Conservation (phyloP, 352 stramenopile species). For the Globisporangium radiosum region DNA sequence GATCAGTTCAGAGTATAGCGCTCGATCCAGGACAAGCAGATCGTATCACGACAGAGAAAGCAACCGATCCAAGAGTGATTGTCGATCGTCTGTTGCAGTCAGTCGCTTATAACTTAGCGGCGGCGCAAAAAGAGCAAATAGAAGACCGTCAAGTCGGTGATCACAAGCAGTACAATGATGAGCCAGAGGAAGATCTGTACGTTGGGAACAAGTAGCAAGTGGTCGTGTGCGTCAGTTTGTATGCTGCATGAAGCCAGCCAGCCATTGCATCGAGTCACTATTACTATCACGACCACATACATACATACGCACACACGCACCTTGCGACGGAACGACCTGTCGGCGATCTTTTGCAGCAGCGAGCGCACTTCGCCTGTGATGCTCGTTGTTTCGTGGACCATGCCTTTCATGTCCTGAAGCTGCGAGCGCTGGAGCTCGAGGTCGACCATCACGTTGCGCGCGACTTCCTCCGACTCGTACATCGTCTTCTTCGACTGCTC, state of each 20-base stretch:
- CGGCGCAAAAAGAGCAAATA: slow-evolving; percentile 79
- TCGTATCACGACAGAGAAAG: background rate
- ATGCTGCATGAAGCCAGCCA: too few relatives aligned
- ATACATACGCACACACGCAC: slow-evolving; percentile 5
- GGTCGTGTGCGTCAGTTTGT: background rate
- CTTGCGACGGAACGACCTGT: slow-evolving; percentile 66
- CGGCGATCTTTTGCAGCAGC: slow-evolving; percentile 66
- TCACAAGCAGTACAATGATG: slow-evolving; percentile 55
- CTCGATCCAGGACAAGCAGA: too few relatives aligned
- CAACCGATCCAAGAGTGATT: background rate
- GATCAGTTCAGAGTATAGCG: too few relatives aligned
- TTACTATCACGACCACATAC: background rate
- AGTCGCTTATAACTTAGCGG: slow-evolving; percentile 4
- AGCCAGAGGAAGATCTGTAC: slow-evolving; percentile 44
- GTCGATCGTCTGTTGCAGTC: background rate
- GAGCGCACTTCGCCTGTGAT: slow-evolving; percentile 60
- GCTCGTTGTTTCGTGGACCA: slow-evolving; percentile 63
- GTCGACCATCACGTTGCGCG: slow-evolving; percentile 70
- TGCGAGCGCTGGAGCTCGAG: slow-evolving; percentile 74
- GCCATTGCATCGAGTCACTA: background rate
- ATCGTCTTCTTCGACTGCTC: slow-evolving; percentile 59
- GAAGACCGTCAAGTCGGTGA: slow-evolving; percentile 71
- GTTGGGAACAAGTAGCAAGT: too few relatives aligned
- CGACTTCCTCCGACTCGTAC: slow-evolving; percentile 57
- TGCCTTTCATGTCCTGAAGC: slow-evolving; percentile 75